Conservation (phyloP, 257 asterid genomes). For the Prunella vulgaris region DNA sequence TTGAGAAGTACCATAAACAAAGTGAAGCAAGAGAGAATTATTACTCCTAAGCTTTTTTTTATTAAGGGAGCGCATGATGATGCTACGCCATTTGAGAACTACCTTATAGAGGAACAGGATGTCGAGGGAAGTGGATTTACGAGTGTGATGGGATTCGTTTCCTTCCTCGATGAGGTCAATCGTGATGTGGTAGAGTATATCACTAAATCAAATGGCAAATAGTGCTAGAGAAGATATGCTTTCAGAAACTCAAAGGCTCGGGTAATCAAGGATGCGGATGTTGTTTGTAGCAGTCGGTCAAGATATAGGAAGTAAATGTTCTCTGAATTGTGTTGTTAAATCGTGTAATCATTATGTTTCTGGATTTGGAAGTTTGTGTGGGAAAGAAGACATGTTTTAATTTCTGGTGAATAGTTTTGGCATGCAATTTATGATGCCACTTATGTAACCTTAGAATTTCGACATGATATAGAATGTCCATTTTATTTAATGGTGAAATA, state of each 20-base stretch:
- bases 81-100: slow-evolving; percentile 80
- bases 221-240: slow-evolving; percentile 5
- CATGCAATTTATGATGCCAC: neutral
- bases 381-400: neutral
- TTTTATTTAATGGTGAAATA: neutral
- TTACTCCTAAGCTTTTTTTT: slow-evolving; percentile 76
- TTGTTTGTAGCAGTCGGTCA: slow-evolving; percentile 20
- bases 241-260: neutral
- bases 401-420: neutral
- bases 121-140: slow-evolving; percentile 81
- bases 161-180: slow-evolving; percentile 81
- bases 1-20: slow-evolving; percentile 77
- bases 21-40: slow-evolving; percentile 85
- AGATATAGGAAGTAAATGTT: neutral
- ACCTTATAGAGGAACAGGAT: slow-evolving; percentile 95
- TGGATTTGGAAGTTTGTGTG: neutral
- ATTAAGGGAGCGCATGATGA: slow-evolving; percentile 86
- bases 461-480: neutral
- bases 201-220: slow-evolving; percentile 29
- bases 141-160: slow-evolving; percentile 81
- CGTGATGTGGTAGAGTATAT: slow-evolving; percentile 66
- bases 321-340: slow-evolving; percentile 13
- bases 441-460: neutral
- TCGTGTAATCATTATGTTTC: neutral
- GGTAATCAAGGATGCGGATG: slow-evolving; percentile 21